Conservation (phyloP, 2,329 filamentous ascomycete species). For the Aspergillus piperis region DNA sequence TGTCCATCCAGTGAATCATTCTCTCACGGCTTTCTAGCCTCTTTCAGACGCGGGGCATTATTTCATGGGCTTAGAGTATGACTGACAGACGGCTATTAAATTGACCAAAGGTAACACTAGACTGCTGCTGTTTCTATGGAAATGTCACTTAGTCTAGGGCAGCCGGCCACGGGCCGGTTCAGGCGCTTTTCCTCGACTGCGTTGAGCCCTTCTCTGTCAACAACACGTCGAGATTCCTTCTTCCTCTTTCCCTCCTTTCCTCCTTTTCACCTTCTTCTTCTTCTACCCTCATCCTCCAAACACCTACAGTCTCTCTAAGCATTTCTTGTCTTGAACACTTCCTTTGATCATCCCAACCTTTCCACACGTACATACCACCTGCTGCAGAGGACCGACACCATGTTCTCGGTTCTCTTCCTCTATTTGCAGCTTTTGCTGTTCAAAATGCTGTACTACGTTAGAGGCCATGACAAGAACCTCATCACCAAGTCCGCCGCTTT, state of each 20-base stretch:
- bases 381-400: background rate
- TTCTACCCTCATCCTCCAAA: background rate
- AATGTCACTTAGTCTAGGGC: background rate
- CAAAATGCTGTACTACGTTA: constrained; percentile 25
- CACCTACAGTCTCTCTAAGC: background rate
- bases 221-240: background rate
- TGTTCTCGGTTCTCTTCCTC: constrained; percentile 16
- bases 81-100: background rate
- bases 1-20: no score
- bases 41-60: background rate
- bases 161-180: constrained; percentile 27
- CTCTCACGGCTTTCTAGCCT: no score
- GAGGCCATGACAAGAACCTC: constrained; percentile 28
- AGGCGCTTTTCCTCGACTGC: background rate
- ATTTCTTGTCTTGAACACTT: background rate
- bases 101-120: background rate
- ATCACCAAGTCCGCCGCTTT: constrained; percentile 27
- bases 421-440: constrained; percentile 27
- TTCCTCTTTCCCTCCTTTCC: background rate
- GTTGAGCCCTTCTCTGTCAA: constrained; percentile 5
- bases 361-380: background rate
- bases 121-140: background rate
- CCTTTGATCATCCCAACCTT: background rate
- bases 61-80: background rate
- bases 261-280: background rate